A percentile compares a stretch with the other conserved stretches of the same genome.
Conservation (phyloP, 2,329 filamentous ascomycete species). For the Ascochyta fabae region DNA sequence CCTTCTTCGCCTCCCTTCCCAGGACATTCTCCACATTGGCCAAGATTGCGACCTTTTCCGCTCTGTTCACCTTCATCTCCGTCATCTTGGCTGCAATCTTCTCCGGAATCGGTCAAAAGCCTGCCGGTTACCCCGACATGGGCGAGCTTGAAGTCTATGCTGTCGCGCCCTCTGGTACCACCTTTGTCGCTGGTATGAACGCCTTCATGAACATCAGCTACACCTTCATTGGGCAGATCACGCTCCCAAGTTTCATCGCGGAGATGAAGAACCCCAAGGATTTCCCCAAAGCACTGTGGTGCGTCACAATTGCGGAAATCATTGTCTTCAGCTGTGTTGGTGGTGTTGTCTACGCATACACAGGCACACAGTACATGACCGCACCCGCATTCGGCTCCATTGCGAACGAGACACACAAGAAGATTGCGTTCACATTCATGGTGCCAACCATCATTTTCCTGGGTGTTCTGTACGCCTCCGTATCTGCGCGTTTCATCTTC, state of each 20-base stretch:
- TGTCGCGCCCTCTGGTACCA: conserved; percentile 72
- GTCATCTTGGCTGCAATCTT: conserved; percentile 86
- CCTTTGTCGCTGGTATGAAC: conserved; percentile 81
- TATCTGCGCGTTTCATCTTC: conserved; percentile 89
- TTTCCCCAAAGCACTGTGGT: conserved; percentile 92
- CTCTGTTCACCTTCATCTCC: conserved; percentile 87
- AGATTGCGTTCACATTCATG: conserved; percentile 93
- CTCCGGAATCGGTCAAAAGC: conserved; percentile 75
- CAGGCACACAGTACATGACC: conserved; percentile 87
- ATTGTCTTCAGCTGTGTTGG: conserved; percentile 86
- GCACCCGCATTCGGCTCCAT: conserved; percentile 87
- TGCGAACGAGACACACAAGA: conserved; percentile 76
- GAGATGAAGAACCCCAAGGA: conserved; percentile 85
- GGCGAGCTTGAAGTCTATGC: conserved; percentile 73
- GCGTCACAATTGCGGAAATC: conserved; percentile 86
- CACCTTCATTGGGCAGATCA: conserved; percentile 95
- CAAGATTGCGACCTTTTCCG: conserved; percentile 78
- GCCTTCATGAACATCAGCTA: conserved; percentile 96
- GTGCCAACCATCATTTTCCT: conserved; percentile 92
- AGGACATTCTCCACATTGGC: conserved; percentile 83
- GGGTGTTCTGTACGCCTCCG: conserved; percentile 87
- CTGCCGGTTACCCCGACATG: conserved; percentile 63
- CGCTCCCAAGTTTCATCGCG: conserved; percentile 90
- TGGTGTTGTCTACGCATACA: conserved; percentile 82
- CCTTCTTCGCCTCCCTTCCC: conserved; percentile 80